phyloP scores from a whole-genome alignment of 768 basidiomycete species.

The Suillus clintonianus region DNA sequence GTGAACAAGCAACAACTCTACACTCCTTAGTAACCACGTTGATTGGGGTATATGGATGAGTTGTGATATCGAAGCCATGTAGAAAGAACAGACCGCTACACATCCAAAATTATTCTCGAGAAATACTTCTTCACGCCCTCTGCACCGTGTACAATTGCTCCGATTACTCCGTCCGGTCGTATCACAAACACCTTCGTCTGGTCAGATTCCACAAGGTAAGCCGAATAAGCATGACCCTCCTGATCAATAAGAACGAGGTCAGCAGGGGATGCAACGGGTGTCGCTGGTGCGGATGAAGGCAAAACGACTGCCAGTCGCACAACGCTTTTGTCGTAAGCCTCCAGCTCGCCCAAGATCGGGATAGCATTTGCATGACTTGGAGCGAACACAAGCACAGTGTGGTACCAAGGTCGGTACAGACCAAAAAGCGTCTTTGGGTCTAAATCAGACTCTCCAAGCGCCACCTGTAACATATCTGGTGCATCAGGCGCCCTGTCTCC shows the following conservation, averaged over 20 bases:
- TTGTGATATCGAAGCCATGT: too few relatives aligned
- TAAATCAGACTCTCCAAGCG: too few relatives aligned
- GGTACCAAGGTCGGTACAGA: constrained; percentile 4
- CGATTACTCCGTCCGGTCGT: constrained; percentile 17
- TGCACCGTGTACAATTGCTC: constrained; percentile 8
- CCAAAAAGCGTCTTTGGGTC: constrained; percentile 8
- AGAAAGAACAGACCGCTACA: too few relatives aligned
- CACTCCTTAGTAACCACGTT: too few relatives aligned
- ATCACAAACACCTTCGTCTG: constrained; percentile 12
- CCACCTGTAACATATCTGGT: neutral
- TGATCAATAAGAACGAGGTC: constrained; percentile 10
- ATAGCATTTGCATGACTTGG: neutral
- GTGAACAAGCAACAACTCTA: too few relatives aligned
- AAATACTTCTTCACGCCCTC: constrained; percentile 13
- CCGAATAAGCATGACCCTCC: constrained; percentile 6
- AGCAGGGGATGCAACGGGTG: neutral
- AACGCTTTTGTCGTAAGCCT: neutral
- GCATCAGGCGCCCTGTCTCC: constrained; percentile 19
- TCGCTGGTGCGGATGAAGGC: neutral
- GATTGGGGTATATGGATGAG: too few relatives aligned
- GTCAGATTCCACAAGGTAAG: neutral
- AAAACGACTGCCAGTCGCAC: constrained; percentile 1
- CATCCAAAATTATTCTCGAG: neutral
- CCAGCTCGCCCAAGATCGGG: too few relatives aligned
- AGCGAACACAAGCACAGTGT: constrained; percentile 6